Evolutionary conservation across 2,329 filamentous ascomycete genomes (phyloP).

Genomic region (Metarhizium album): DNA sequence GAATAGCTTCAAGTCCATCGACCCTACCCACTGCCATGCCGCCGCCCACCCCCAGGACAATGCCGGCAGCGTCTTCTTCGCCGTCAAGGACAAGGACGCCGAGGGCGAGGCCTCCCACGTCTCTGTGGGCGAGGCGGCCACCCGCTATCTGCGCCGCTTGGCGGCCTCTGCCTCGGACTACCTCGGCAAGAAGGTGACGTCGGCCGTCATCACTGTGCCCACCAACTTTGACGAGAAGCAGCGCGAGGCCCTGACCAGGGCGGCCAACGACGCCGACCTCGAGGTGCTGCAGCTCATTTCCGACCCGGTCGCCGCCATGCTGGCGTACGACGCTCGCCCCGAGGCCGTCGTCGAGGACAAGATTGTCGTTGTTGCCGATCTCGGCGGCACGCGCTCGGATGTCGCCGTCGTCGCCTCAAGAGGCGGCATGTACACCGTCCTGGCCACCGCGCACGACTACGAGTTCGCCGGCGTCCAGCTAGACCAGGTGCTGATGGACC

Average conservation of each 20-base stretch:
- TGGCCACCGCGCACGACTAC: slow-evolving; percentile 92
- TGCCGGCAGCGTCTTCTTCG: slow-evolving; percentile 65
- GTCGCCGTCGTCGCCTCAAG: slow-evolving; percentile 82
- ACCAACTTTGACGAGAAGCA: slow-evolving; percentile 88
- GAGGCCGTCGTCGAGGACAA: slow-evolving; percentile 72
- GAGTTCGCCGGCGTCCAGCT: slow-evolving; percentile 79
- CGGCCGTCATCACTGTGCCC: slow-evolving; percentile 88
- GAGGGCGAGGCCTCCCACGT: slow-evolving; percentile 56
- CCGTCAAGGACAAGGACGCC: slow-evolving; percentile 63
- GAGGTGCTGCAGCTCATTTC: slow-evolving; percentile 89
- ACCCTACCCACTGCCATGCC: slow-evolving; percentile 87
- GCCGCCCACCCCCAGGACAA: slow-evolving; percentile 79
- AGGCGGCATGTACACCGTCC: slow-evolving; percentile 90
- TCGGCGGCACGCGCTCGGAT: slow-evolving; percentile 88
- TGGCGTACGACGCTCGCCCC: slow-evolving; percentile 83
- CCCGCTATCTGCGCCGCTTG: slow-evolving; percentile 74
- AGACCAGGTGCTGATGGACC: slow-evolving; percentile 84
- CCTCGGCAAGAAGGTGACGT: slow-evolving; percentile 84
- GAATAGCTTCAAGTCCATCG: slow-evolving; percentile 78
- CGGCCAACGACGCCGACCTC: slow-evolving; percentile 69
- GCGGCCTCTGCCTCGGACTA: slow-evolving; percentile 80
- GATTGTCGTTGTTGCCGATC: slow-evolving; percentile 79
- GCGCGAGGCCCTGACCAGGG: slow-evolving; percentile 65
- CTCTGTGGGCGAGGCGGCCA: slow-evolving; percentile 69
- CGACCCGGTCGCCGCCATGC: slow-evolving; percentile 78